A percentile compares a stretch with the other conserved stretches of the same genome.
phyloP scores from a whole-genome alignment of 768 basidiomycete genomes.

The Macrolepiota dolichaula region DNA sequence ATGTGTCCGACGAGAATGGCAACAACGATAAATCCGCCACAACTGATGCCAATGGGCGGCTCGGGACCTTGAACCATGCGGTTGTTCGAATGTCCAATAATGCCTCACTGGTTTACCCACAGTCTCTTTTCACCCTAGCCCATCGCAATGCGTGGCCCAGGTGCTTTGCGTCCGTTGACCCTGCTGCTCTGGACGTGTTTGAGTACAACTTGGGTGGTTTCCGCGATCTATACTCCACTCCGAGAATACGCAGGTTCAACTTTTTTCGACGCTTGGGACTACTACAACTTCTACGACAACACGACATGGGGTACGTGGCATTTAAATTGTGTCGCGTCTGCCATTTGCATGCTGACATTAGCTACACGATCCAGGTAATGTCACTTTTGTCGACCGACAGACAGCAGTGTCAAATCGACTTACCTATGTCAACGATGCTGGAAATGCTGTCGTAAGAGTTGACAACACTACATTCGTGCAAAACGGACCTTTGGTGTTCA shows the following conservation, averaged over 20 bases:
- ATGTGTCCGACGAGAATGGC: background rate
- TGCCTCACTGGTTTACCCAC: slow-evolving; percentile 5
- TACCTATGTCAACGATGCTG: slow-evolving; percentile 55
- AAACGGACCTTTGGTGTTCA: slow-evolving; percentile 21
- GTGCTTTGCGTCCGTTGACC: background rate
- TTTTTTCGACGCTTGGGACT: slow-evolving; percentile 17
- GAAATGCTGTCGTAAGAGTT: slow-evolving; percentile 70
- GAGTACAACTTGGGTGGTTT: background rate
- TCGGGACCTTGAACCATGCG: background rate
- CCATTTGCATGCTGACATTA: slow-evolving; percentile 1
- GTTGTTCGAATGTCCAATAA: background rate
- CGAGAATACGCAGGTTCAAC: slow-evolving; percentile 13
- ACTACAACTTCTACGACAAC: slow-evolving; percentile 13
- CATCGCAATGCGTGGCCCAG: background rate
- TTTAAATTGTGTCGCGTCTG: background rate
- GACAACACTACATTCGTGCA: slow-evolving; percentile 62
- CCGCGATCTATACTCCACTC: slow-evolving; percentile 11
- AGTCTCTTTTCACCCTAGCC: background rate
- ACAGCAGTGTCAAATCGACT: slow-evolving; percentile 46
- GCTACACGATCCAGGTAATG: slow-evolving; percentile 45
- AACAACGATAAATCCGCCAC: background rate
- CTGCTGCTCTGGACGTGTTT: background rate
- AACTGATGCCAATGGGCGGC: background rate
- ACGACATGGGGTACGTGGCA: slow-evolving; percentile 16
- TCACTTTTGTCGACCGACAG: slow-evolving; percentile 50